Evolutionary conservation across 495 filamentous ascomycete species (phyloP), one percentile per base, ranked within the genome.

Genomic region (Hypoxylon fragiforme): DNA sequence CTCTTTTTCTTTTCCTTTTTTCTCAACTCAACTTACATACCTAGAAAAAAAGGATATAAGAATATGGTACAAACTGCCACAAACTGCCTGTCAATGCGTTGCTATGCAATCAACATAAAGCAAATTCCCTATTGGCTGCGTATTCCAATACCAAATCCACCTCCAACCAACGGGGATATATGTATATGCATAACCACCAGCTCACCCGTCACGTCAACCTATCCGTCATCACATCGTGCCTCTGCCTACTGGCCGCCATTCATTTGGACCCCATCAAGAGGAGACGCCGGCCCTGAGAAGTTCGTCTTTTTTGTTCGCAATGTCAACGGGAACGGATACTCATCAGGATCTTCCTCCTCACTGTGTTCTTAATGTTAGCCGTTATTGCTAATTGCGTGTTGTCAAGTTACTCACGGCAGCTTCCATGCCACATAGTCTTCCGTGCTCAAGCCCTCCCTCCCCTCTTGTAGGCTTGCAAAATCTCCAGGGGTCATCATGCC

Each of bases 401-500:
- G n/a, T 36, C 13, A 11, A 13, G n/a, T 7, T 18, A 87, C 91
- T 87, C 82, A 97, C 89, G 94, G 94, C 16, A 98, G 77, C 71
- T 92, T 95, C 94, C 95, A 98, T 34, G 94, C 86, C 57, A 97
- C 88, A 66, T 98, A 97, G 65, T 98, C 94, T 72, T 98, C 94
- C 11, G 94, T 97, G 71, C 83, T 91, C 57, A 98, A 71, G 2
- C 94, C 94, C 70, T 98, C 94, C 37, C 86, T 84, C 22, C 90
- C 90, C 70, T 98, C 94, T 72, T 97, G 95, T 20, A 98, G 73
- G 41, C 90, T 95, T 2, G 91, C 94, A 75, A 97, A 98, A 68
- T 98, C 94, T 28, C 94, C 94, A 13, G 94, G 94, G 1, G 94
- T 98, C 95, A 98, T 97, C 90, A 97, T 95, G 22, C 94, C 94